Evolutionary conservation across 768 basidiomycete genomes (phyloP).

Genomic region (Gautieria morchelliformis): DNA sequence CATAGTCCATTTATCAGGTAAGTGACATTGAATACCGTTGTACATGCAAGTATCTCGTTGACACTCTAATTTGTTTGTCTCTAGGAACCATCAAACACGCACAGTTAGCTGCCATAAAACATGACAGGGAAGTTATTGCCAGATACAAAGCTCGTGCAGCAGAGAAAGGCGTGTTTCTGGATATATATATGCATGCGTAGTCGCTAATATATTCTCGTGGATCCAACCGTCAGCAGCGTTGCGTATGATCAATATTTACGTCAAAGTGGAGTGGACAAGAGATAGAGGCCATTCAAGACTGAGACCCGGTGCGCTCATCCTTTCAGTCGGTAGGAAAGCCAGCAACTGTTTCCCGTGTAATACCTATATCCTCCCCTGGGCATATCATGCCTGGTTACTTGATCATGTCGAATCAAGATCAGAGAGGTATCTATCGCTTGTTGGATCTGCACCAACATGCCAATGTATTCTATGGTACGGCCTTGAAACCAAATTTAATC

Average conservation of each 20-base stretch:
- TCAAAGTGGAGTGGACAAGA: constrained; percentile 42
- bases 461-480: too few relatives aligned
- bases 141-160: constrained; percentile 48
- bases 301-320: constrained; percentile 7
- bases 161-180: constrained; percentile 34
- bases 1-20: constrained; percentile 75
- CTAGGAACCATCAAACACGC: constrained; percentile 82
- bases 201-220: background rate
- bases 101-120: constrained; percentile 65
- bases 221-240: constrained; percentile 32
- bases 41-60: background rate
- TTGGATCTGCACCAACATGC: too few relatives aligned
- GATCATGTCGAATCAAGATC: too few relatives aligned
- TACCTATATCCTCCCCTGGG: too few relatives aligned
- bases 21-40: constrained; percentile 12
- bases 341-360: too few relatives aligned
- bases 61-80: background rate
- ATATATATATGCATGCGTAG: background rate
- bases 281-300: constrained; percentile 62
- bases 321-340: too few relatives aligned
- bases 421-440: too few relatives aligned
- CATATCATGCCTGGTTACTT: too few relatives aligned
- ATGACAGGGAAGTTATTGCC: constrained; percentile 65
- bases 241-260: constrained; percentile 47
- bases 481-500: too few relatives aligned